A percentile compares a stretch with the other conserved stretches of the same genome.
Conservation (phyloP, 108 stramenopile species). For the Phaeodactylum tricornutum region DNA sequence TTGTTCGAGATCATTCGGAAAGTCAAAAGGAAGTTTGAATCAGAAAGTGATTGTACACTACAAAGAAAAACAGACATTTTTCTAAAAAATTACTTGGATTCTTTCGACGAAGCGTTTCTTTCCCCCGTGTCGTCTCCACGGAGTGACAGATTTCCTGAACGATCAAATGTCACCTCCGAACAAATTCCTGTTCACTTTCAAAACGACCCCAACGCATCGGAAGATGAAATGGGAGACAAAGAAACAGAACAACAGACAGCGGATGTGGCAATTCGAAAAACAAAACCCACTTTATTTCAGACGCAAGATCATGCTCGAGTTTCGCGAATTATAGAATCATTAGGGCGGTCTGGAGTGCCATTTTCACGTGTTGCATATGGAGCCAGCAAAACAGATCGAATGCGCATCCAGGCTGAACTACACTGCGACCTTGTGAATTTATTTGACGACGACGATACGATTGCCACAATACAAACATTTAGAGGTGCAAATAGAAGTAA, state of each 20-base stretch:
- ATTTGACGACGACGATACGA: constrained; percentile 82
- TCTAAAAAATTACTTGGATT: constrained; percentile 19
- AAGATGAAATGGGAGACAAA: too few relatives aligned
- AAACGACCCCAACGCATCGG: too few relatives aligned
- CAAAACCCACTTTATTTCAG: too few relatives aligned
- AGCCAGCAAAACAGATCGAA: constrained; percentile 63
- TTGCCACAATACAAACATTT: constrained; percentile 43
- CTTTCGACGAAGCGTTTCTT: neutral
- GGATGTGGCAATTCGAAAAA: too few relatives aligned
- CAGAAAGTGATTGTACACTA: constrained; percentile 4
- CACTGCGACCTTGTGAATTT: constrained; percentile 10
- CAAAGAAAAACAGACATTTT: constrained; percentile 19
- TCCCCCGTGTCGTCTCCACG: too few relatives aligned
- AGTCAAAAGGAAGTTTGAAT: constrained; percentile 6
- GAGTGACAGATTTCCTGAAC: too few relatives aligned
- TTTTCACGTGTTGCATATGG: constrained; percentile 69
- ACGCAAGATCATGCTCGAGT: too few relatives aligned
- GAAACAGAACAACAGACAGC: too few relatives aligned
- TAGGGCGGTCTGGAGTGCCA: constrained; percentile 25
- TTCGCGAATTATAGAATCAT: constrained; percentile 17
- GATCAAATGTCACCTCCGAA: too few relatives aligned
- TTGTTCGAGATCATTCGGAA: constrained; percentile 25
- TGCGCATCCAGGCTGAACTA: constrained; percentile 61
- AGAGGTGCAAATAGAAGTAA: too few relatives aligned
- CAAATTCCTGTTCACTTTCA: too few relatives aligned